Conservation (phyloP, 768 basidiomycete genomes). For the Gymnopilus junonius region DNA sequence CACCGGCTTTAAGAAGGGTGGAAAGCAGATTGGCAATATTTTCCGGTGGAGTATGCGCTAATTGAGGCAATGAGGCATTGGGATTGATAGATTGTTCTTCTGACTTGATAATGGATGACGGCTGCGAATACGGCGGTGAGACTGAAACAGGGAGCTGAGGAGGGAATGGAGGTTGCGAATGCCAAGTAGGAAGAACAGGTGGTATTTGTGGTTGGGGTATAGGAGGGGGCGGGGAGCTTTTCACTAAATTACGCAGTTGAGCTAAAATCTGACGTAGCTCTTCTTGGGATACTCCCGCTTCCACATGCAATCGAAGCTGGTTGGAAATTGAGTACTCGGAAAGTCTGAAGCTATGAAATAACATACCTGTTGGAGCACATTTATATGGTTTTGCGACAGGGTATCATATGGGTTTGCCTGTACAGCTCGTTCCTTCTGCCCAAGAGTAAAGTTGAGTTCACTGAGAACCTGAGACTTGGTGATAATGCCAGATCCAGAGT, state of each 20-base stretch:
- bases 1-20: conserved; percentile 79
- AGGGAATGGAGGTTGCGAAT: conserved; percentile 18
- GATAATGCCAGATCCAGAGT: conserved; percentile 50
- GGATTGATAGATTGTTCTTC: conserved; percentile 14
- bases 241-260: conserved; percentile 68
- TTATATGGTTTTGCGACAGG: conserved; percentile 70
- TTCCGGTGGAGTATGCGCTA: conserved; percentile 32
- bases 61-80: background rate
- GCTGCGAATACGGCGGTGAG: conserved; percentile 12
- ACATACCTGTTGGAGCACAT: conserved; percentile 80
- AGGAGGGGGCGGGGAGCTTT: conserved; percentile 43
- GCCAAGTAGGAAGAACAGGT: conserved; percentile 15
- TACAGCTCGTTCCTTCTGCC: conserved; percentile 76
- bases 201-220: conserved; percentile 19
- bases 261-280: conserved; percentile 77
- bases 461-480: conserved; percentile 81
- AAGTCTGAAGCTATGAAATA: background rate
- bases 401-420: conserved; percentile 78
- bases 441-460: conserved; percentile 81
- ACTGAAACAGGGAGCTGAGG: conserved; percentile 13
- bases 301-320: conserved; percentile 73
- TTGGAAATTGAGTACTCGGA: conserved; percentile 7
- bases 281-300: conserved; percentile 78
- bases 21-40: conserved; percentile 65
- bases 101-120: conserved; percentile 10